Evolutionary conservation across 768 basidiomycete genomes (phyloP), one percentile per base, ranked within the genome.

Genomic region (Lyophyllum atratum): DNA sequence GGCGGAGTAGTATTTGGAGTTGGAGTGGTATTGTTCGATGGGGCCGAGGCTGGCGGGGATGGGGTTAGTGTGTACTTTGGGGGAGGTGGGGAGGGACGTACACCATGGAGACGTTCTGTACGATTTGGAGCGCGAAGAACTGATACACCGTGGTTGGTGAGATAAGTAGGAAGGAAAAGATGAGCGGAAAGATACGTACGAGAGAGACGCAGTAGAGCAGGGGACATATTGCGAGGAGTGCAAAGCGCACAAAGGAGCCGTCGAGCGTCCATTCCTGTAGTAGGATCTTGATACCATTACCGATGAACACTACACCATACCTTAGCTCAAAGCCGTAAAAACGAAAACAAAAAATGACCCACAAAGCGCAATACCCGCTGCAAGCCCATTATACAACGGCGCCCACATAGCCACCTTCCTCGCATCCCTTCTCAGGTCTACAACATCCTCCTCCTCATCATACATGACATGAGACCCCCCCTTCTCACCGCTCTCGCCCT

Each of bases 1-100:
- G 15, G 89, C 90, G 14, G 85, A 88, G 71, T 91, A 95, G 70
- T 89, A 94, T 42, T 82, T 85, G 0, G 90, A 92, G 67, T 93
- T 94, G 56, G 83, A 72, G 68, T 90, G 85, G 67, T 83, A 90
- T 60, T 93, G 70, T 72, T 90, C 85, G 55, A 94, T 87, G 8
- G 92, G 92, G 21, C 92, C 92, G 58, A 93, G 67, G 69, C 84
- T 50, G 69, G n/a, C 64, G 54, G 1, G 72, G 73, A n/a, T 26
- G 26, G 4, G 22, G 24, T 39, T 12, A 24, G 12, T 6, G 31
- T 33, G 24, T 34, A 15, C 11, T 0, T 74, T 68, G 64, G 74
- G 74, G 17, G 34, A 68, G 68, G 26, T 21, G 1, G n/a, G 24
- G 26, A 19, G 31, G 10, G 21, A 72, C 81, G 47, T 62, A 86